phyloP scores from a whole-genome alignment of 2,329 filamentous ascomycete species.

The Drechslerella dactyloides region DNA sequence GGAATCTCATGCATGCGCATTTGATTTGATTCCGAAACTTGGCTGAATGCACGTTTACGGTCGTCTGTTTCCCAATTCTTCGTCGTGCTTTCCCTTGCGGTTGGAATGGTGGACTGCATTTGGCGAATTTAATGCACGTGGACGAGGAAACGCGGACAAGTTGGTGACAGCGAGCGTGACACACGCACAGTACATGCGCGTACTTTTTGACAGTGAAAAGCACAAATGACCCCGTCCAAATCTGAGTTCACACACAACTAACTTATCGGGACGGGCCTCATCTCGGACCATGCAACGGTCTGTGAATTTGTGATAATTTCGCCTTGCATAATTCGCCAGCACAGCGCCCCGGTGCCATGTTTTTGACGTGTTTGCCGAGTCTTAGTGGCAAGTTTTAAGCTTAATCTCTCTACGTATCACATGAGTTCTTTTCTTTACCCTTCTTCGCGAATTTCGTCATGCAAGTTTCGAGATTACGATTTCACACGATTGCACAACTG shows the following conservation, averaged over 20 bases:
- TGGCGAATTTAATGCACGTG: neutral
- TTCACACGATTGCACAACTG: slow-evolving; percentile 29
- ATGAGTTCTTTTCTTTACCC: slow-evolving; percentile 18
- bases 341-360: slow-evolving; percentile 38
- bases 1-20: slow-evolving; percentile 28
- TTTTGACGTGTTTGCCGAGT: slow-evolving; percentile 36
- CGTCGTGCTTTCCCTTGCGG: neutral
- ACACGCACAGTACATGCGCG: neutral
- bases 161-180: neutral
- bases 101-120: neutral
- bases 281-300: slow-evolving; percentile 38
- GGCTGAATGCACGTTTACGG: slow-evolving; percentile 1
- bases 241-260: neutral
- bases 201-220: neutral
- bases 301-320: slow-evolving; percentile 38
- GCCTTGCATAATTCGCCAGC: slow-evolving; percentile 43
- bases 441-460: slow-evolving; percentile 2
- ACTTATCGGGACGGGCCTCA: slow-evolving; percentile 40
- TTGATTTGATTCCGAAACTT: slow-evolving; percentile 15
- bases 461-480: slow-evolving; percentile 38
- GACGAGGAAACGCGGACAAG: neutral
- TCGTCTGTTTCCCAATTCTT: neutral
- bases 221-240: neutral
- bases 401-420: slow-evolving; percentile 38
- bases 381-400: slow-evolving; percentile 31